Percentiles rank a stretch among this genome's conserved stretches.
These are phyloP conservation scores for Juncus effusus DNA, from an alignment of 176 grass and related monocot species.

Conservation along the genomic window DNA sequence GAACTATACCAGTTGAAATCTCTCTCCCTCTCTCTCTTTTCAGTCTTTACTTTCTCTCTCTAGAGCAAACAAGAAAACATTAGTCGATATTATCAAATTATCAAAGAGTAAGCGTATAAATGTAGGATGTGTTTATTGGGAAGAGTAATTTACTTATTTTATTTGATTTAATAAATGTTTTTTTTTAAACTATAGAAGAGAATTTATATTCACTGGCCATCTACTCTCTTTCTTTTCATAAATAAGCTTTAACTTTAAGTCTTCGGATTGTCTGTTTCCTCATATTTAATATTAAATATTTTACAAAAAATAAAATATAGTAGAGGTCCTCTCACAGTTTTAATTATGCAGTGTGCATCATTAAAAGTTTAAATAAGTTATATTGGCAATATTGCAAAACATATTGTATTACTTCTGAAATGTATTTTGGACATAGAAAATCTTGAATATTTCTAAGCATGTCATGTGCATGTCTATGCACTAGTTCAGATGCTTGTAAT, in stretches of 20 bases:
- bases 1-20: constrained; percentile 17
- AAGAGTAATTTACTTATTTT: neutral
- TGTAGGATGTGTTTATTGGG: constrained; percentile 14
- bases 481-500: no score
- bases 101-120: neutral
- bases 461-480: no score
- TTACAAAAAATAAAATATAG: no score
- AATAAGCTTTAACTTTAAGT: neutral
- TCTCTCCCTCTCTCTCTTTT: neutral
- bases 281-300: neutral
- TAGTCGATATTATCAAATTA: neutral
- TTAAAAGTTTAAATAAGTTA: no score
- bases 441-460: no score
- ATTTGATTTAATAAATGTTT: constrained; percentile 10
- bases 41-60: neutral
- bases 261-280: constrained; percentile 20
- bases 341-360: no score
- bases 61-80: neutral
- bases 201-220: constrained; percentile 17
- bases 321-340: no score
- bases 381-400: no score
- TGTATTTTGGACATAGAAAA: no score
- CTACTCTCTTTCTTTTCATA: constrained; percentile 13
- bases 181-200: constrained; percentile 12
- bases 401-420: no score